Conservation (phyloP, 768 basidiomycete species). For the Sporobolomyces phaffii region DNA sequence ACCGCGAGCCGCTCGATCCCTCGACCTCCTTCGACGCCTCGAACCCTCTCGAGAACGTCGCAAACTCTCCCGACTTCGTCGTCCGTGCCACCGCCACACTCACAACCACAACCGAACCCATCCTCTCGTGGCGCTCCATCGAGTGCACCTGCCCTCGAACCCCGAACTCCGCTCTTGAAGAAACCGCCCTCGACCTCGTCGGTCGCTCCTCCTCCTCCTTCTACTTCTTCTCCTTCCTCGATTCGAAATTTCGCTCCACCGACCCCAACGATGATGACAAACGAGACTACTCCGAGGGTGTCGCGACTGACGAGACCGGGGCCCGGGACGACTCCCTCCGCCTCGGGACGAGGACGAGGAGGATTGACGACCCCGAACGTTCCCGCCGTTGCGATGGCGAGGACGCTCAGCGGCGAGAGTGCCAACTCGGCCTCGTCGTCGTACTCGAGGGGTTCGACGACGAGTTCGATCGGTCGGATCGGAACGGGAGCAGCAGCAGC, state of each 20-base stretch:
- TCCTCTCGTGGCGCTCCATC: no score
- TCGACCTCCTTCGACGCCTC: background rate
- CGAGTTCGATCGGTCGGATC: background rate
- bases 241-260: conserved; percentile 12
- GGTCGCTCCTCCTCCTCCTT: background rate
- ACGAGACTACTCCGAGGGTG: background rate
- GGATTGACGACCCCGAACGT: background rate
- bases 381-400: background rate
- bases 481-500: no score
- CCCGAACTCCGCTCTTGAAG: background rate
- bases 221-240: no score
- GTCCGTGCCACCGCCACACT: no score
- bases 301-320: background rate
- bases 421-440: no score
- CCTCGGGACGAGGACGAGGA: background rate
- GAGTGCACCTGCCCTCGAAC: no score
- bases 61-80: no score
- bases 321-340: no score
- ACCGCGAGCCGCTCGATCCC: conserved; percentile 6
- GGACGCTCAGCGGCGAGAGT: background rate
- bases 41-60: background rate
- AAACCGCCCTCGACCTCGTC: background rate
- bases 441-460: background rate
- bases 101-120: no score
- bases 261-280: background rate